Base-by-base conservation (phyloP, 495 filamentous ascomycete species). In the Talaromyces adpressus region DNA sequence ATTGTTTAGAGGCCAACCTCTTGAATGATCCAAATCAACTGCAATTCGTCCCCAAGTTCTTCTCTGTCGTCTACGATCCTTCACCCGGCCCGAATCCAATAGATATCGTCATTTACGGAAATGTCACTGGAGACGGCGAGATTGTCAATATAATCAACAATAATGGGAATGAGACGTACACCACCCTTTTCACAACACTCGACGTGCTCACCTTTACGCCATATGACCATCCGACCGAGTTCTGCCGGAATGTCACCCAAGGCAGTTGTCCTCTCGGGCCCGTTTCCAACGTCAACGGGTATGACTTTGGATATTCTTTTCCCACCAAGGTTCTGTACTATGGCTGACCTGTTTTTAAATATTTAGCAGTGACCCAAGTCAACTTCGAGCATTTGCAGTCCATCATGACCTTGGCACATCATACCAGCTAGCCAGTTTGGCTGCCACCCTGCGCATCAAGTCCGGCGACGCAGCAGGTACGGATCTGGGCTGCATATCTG, bases 101-200 rank as follows among this genome's bases (percentile, higher is more conserved):
- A 30, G 85, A 84, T 62, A 76, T 97, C 29, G 96, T 87, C 1
- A 85, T 96, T 22, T 97, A 91, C 76, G 93, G 93, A 23, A 97
- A 97, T 73, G 91, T 98, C 22, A 87, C 87, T 27, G 94, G 94
- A 7, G 77, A 85, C 64, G 92, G 93, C 57, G 96, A 96, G 75
- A 95, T 97, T 64, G 71, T 83, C 39, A 79, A 89, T 66, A 66
- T 86, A 49, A 77, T 80, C 65, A 64, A 63, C 6, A 65, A 73
- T 4, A 82, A 83, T 59, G 77, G 82, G 65, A 86, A 85, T 64
- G 12, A 27, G 29, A 62, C 60, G 22, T 84, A 80, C 65, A 89
- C 88, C 4, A 96, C 93, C 6, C 81, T 96, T 27, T 77, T 85
- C 59, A 82, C 84, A 18, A 82, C 81, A 30, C 81, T 91, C 67